These are phyloP conservation scores for Hypoxylon intermedium DNA, from an alignment of 495 filamentous ascomycete species.

Conservation along the genomic window DNA sequence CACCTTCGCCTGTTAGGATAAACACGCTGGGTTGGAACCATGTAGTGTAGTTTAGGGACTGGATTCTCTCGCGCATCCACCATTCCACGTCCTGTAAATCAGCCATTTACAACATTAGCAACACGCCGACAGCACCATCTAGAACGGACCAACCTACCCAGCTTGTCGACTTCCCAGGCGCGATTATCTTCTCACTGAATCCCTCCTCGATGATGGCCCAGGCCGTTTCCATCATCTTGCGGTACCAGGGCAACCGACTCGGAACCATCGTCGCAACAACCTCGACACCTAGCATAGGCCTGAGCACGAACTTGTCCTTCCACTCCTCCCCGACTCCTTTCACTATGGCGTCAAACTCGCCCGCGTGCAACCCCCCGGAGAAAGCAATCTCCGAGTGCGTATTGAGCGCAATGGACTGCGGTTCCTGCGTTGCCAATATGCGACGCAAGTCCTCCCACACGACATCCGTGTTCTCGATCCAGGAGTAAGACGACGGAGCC, in stretches of 20 bases:
- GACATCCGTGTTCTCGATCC: conserved; percentile 54
- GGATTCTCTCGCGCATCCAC: conserved; percentile 55
- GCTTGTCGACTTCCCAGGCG: conserved; percentile 51
- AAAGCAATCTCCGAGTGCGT: conserved; percentile 50
- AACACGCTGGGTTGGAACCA: conserved; percentile 57
- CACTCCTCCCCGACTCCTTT: conserved; percentile 45
- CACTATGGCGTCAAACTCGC: conserved; percentile 47
- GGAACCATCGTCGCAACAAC: conserved; percentile 52
- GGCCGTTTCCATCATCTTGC: conserved; percentile 53
- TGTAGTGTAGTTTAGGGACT: conserved; percentile 55
- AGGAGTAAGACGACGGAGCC: conserved; percentile 37
- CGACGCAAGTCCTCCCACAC: conserved; percentile 46
- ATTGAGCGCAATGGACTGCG: conserved; percentile 50
- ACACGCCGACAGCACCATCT: neutral
- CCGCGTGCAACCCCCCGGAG: conserved; percentile 53
- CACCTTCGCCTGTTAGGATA: conserved; percentile 42
- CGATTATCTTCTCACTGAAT: conserved; percentile 53
- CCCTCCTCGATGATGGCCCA: conserved; percentile 57
- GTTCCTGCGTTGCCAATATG: conserved; percentile 43
- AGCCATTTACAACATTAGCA: conserved; percentile 7
- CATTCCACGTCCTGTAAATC: conserved; percentile 53
- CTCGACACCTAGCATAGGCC: conserved; percentile 55
- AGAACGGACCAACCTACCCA: conserved; percentile 35
- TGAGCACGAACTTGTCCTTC: conserved; percentile 43
- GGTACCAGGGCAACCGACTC: conserved; percentile 50